These are phyloP conservation scores for Penicillium cinerascens DNA, from an alignment of 495 filamentous ascomycete genomes.

Conservation along the genomic window DNA sequence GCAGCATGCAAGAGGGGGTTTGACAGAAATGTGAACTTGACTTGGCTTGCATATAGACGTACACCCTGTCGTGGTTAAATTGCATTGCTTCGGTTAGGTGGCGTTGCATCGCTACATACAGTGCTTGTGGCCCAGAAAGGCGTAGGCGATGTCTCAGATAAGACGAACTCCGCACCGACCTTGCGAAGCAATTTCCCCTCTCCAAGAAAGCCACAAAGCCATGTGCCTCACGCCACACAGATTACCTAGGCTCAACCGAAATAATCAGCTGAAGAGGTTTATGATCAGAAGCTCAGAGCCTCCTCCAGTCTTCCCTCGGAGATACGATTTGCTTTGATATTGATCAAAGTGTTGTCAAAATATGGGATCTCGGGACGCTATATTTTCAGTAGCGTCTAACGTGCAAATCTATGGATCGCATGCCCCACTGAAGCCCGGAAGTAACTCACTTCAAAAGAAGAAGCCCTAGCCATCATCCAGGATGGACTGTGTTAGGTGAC, in stretches of 20 bases:
- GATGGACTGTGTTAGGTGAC: no score
- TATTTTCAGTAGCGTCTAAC: no score
- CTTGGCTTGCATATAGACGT: neutral
- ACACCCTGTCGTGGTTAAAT: neutral
- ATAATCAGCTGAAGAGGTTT: neutral
- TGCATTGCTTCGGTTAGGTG: neutral
- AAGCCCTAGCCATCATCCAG: neutral
- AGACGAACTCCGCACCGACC: neutral
- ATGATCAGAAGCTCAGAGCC: neutral
- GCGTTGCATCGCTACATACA: neutral
- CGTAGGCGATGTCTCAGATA: neutral
- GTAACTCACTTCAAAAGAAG: no score
- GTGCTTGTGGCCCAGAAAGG: no score
- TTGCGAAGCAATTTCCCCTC: neutral
- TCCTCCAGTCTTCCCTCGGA: neutral
- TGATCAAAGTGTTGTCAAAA: neutral
- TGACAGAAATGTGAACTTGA: neutral
- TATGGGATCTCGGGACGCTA: no score
- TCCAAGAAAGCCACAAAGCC: neutral
- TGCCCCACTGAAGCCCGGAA: no score
- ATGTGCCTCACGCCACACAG: neutral
- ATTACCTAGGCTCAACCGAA: neutral
- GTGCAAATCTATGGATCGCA: no score
- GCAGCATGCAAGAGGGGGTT: neutral
- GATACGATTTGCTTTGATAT: neutral